phyloP scores from a whole-genome alignment of 257 asterid genomes.

The Rhazya stricta region DNA sequence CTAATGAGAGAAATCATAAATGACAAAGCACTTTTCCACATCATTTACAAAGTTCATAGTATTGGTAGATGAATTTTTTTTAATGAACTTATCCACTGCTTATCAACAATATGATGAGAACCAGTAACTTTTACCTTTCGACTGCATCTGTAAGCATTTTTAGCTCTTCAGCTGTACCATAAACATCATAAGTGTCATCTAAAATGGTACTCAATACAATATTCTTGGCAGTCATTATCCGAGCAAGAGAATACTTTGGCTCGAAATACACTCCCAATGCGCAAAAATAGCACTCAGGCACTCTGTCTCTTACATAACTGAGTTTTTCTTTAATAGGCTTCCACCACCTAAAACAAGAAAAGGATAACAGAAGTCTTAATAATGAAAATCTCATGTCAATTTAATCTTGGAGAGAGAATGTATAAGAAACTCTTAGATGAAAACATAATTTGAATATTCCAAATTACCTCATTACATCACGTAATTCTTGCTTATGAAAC shows the following conservation, averaged over 20 bases:
- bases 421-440: too few relatives aligned
- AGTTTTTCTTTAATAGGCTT: constrained; percentile 13
- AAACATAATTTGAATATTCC: not conserved
- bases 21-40: not conserved
- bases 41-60: not conserved
- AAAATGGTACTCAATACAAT: not conserved
- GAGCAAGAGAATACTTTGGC: constrained; percentile 19
- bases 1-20: not conserved
- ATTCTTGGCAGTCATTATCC: constrained; percentile 18
- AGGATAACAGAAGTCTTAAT: too few relatives aligned
- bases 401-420: too few relatives aligned
- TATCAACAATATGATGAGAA: not conserved
- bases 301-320: constrained; percentile 34
- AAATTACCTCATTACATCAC: not conserved
- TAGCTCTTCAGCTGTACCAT: constrained; percentile 26
- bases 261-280: constrained; percentile 25
- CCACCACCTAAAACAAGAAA: constrained; percentile 44
- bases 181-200: constrained; percentile 27
- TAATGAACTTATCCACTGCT: not conserved
- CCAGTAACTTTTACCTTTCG: constrained; percentile 14
- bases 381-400: too few relatives aligned
- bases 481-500: constrained; percentile 19
- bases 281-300: constrained; percentile 32
- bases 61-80: too few relatives aligned
- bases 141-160: constrained; percentile 21